Evolutionary conservation across 768 basidiomycete genomes (phyloP).

Genomic region (Suillus decipiens): DNA sequence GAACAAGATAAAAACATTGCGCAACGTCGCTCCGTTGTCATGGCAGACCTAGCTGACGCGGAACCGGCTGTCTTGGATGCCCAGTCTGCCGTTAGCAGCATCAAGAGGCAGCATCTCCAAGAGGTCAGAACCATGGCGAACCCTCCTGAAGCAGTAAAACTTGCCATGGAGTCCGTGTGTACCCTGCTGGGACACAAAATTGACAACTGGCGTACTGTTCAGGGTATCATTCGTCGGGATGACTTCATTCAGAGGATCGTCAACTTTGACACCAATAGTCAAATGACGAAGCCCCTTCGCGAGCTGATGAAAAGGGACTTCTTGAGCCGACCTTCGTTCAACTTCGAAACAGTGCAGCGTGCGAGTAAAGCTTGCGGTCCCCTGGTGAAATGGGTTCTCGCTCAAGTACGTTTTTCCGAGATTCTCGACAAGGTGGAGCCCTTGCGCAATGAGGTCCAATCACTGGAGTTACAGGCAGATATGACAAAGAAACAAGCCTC

Average conservation of each 20-base stretch:
- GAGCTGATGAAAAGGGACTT: conserved; percentile 93
- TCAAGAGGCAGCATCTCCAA: conserved; percentile 92
- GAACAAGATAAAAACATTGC: conserved; percentile 90
- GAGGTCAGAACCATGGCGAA: conserved; percentile 99
- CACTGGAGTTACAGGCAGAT: conserved; percentile 88
- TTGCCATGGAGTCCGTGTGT: conserved; percentile 99
- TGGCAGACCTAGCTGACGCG: conserved; percentile 94
- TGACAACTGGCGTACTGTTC: conserved; percentile 95
- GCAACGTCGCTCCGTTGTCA: conserved; percentile 84
- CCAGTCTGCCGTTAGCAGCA: conserved; percentile 93
- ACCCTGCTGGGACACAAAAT: conserved; percentile 95
- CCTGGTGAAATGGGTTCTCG: conserved; percentile 96
- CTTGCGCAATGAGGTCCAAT: conserved; percentile 91
- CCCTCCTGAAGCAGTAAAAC: conserved; percentile 95
- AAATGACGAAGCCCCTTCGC: conserved; percentile 88
- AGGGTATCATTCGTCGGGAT: conserved; percentile 92
- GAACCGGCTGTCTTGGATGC: conserved; percentile 97
- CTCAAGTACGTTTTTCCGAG: conserved; percentile 95
- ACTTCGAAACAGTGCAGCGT: conserved; percentile 92
- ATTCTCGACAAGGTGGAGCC: conserved; percentile 98
- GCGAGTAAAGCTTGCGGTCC: conserved; percentile 98
- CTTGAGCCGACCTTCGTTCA: conserved; percentile 86
- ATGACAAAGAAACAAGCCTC: conserved; percentile 93
- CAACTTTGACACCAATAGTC: conserved; percentile 87
- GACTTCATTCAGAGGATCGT: conserved; percentile 97